Conservation (phyloP, 2,329 filamentous ascomycete species). For the Monilinia polystroma region DNA sequence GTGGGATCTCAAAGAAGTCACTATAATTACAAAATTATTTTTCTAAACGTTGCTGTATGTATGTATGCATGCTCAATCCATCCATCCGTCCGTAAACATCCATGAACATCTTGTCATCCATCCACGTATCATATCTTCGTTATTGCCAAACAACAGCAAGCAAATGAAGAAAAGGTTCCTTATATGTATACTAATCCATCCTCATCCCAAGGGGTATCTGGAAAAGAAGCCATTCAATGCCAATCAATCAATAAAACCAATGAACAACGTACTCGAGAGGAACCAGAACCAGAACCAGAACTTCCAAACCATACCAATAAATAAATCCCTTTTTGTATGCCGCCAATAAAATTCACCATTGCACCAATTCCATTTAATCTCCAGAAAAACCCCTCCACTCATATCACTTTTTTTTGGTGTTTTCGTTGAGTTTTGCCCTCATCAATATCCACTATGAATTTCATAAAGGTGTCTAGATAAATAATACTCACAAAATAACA, state of each 20-base stretch:
- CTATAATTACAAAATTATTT: conserved; percentile 14
- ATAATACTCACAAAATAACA: conserved; percentile 14
- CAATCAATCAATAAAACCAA: conserved; percentile 20
- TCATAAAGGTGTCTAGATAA: conserved; percentile 7
- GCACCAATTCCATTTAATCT: conserved; percentile 1
- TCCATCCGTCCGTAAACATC: conserved; percentile 11
- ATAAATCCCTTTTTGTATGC: conserved; percentile 1
- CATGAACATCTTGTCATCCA: background rate
- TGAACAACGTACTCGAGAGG: conserved; percentile 7
- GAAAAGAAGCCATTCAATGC: conserved; percentile 19
- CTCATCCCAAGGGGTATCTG: conserved; percentile 23
- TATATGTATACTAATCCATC: conserved; percentile 20
- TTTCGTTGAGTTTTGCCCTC: background rate
- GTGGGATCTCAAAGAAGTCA: background rate
- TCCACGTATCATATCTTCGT: background rate
- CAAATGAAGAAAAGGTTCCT: conserved; percentile 2
- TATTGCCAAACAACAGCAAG: background rate
- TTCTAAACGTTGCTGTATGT: background rate
- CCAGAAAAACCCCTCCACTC: background rate
- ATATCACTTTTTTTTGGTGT: background rate
- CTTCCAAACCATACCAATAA: conserved; percentile 10
- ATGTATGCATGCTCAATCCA: conserved; percentile 8
- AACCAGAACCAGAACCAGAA: conserved; percentile 12
- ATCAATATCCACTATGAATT: background rate
- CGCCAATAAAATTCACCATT: background rate